Evolutionary conservation across 2,329 filamentous ascomycete species (phyloP), one percentile per base, ranked within the genome.

Genomic region (Monascus ruber): DNA sequence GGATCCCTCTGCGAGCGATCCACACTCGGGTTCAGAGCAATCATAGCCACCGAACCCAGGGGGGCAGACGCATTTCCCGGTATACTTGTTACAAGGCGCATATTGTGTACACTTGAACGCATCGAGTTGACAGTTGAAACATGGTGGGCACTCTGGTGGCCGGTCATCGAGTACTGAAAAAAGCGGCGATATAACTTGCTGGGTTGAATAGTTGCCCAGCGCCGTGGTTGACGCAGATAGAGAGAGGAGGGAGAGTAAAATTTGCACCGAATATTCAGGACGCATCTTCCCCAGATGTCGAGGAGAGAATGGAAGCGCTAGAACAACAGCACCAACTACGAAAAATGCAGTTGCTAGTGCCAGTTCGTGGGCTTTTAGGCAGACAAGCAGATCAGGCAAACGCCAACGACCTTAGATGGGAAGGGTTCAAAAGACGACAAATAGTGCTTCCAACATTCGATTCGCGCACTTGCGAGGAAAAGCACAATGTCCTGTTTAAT

Each of bases 71-170:
- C 91, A 98, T 70, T 93, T 88, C 36, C 91, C 91, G 53, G 86
- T 94, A 55, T 79, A 87, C 54, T 82, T 78, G 62, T 91, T 93
- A 63, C 91, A 98, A 28, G 79, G 73, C 29, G 87, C 83, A 59
- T 83, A 98, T 65, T 98, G 91, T 46, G 85, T 79, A 63, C 91
- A 98, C 46, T 79, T 80, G 62, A 94, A 93, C 46, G 85, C 85
- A 26, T 91, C 88, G 10, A 98, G 76, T 42, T 95, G 83, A 68
- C 91, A 98, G 75, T 98, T 96, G 74, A 98, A 98, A 70, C 91
- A 89, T 48, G 52, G 54, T 6, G 57, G 61, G 42, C 53, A 71
- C 27, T 64, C 53, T 37, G 59, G 53, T 5, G 86, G 83, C 36
- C 85, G 76, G 53, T 83, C 79, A 48, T 77, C 81, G 64, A 85